Evolutionary conservation across 306 rosid genomes (phyloP).

Genomic region (Acacia melanoxylon): DNA sequence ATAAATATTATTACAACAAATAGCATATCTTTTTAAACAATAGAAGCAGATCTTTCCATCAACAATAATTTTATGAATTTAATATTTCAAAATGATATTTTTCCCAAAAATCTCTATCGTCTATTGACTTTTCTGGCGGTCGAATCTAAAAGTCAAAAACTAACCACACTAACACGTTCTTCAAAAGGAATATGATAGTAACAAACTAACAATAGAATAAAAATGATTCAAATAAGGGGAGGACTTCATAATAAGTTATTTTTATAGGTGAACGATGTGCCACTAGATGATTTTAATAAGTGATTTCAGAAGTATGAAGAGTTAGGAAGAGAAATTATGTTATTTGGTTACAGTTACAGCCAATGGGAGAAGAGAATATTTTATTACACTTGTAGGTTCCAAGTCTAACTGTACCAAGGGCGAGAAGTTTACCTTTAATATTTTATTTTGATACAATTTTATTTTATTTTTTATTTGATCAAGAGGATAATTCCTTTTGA

Average conservation of each 20-base stretch:
- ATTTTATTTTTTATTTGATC: no score
- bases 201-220: no score
- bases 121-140: not conserved
- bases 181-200: not conserved
- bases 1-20: not conserved
- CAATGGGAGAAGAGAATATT: not conserved
- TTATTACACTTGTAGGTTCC: not conserved
- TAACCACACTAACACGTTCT: not conserved
- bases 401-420: not conserved
- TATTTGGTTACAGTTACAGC: not conserved
- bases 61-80: not conserved
- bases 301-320: not conserved
- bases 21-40: not conserved
- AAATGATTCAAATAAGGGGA: not conserved
- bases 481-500: no score
- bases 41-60: not conserved
- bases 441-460: not conserved
- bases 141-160: not conserved
- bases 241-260: not conserved
- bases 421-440: not conserved
- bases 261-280: not conserved
- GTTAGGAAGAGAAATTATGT: not conserved
- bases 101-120: not conserved
- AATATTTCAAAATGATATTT: not conserved
- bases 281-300: not conserved